These are phyloP conservation scores for Artemisia argyi DNA, from an alignment of 129 eudicot genomes.

Conservation along the genomic window DNA sequence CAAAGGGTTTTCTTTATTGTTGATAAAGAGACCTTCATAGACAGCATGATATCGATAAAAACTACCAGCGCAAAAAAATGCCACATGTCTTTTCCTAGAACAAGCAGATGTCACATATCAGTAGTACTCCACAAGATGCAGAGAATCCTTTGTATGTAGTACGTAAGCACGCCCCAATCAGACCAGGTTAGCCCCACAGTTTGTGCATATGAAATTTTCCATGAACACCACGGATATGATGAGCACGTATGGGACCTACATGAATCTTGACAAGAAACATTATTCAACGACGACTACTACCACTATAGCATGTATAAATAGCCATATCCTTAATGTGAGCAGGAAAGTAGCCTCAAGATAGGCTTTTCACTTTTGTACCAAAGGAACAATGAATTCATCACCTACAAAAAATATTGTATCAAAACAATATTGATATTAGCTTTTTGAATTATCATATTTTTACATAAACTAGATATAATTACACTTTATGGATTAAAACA, in stretches of 20 bases:
- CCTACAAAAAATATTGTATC: background rate
- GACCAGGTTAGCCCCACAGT: background rate
- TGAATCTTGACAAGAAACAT: background rate
- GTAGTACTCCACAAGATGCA: background rate
- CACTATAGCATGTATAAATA: background rate
- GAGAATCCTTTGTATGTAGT: background rate
- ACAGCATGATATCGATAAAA: background rate
- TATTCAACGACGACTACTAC: background rate
- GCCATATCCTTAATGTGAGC: background rate
- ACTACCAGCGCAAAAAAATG: background rate
- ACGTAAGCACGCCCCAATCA: background rate
- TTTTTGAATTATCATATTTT: background rate
- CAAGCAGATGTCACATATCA: background rate
- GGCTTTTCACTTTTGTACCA: background rate
- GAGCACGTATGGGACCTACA: background rate
- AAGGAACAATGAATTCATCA: background rate
- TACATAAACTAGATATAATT: slow-evolving; percentile 6
- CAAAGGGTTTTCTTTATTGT: background rate
- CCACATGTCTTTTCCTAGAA: background rate
- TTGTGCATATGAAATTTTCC: slow-evolving; percentile 1
- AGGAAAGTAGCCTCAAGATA: no score
- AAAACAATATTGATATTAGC: background rate
- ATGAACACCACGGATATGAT: background rate
- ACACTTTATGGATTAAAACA: background rate
- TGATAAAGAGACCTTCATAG: background rate